phyloP scores from a whole-genome alignment of 768 basidiomycete genomes.

The Boletus subcaerulescens region DNA sequence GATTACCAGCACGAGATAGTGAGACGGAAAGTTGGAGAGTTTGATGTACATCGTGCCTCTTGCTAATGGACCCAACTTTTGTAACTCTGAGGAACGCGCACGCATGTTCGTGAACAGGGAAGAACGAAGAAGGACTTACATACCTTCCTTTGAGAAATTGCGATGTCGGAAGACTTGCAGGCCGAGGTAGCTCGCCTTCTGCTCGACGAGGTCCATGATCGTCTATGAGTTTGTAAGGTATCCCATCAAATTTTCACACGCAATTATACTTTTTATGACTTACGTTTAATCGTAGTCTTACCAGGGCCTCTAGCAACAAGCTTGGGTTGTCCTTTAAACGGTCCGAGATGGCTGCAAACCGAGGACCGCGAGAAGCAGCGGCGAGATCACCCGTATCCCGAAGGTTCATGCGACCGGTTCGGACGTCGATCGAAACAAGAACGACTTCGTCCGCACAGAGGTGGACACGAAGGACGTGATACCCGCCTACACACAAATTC shows the following conservation, averaged over 20 bases:
- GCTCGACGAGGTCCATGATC: conserved; percentile 76
- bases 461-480: conserved; percentile 60
- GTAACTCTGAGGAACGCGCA: conserved; percentile 47
- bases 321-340: conserved; percentile 69
- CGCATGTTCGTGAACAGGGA: not conserved
- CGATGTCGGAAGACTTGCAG: conserved; percentile 67
- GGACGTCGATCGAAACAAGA: conserved; percentile 70
- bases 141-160: conserved; percentile 67
- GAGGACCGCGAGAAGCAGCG: conserved; percentile 67
- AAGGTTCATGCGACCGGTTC: conserved; percentile 76
- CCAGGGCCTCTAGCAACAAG: conserved; percentile 53
- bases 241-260: not conserved
- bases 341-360: conserved; percentile 56
- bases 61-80: conserved; percentile 63
- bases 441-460: conserved; percentile 77
- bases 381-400: conserved; percentile 81
- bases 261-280: conserved; percentile 22
- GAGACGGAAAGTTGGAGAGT: conserved; percentile 69
- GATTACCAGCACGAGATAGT: conserved; percentile 84
- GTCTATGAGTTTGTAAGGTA: conserved; percentile 47
- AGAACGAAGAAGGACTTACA: not conserved
- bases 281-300: conserved; percentile 61
- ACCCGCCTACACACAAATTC: conserved; percentile 40
- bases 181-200: conserved; percentile 86
- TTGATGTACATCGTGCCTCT: conserved; percentile 73